Base-by-base conservation (phyloP, 176 grass and related monocot genomes). In the Juncus effusus region DNA sequence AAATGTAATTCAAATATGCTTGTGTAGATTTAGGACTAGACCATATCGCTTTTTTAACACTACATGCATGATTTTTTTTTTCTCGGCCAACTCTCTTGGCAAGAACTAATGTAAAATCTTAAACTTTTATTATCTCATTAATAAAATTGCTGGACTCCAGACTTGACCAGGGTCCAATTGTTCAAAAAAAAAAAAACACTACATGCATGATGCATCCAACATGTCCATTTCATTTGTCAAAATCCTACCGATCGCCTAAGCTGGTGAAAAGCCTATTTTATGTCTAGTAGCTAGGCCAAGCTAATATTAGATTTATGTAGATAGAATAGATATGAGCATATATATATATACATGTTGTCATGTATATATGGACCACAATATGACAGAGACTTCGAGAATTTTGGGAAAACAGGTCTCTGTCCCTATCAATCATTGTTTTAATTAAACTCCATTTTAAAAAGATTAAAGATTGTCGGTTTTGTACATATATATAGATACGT, bases 141-240 rank as follows among this genome's bases (percentile, higher is more conserved):
- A n/a, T n/a, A n/a, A n/a, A n/a, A n/a, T n/a, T n/a, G n/a, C n/a
- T n/a, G n/a, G n/a, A n/a, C n/a, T n/a, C n/a, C n/a, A n/a, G n/a
- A n/a, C n/a, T n/a, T n/a, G n/a, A n/a, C n/a, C n/a, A n/a, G n/a
- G n/a, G n/a, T n/a, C n/a, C n/a, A n/a, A n/a, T n/a, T n/a, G n/a
- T n/a, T n/a, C n/a, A n/a, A n/a, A n/a, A n/a, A n/a, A n/a, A n/a
- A n/a, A n/a, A n/a, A n/a, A n/a, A n/a, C n/a, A n/a, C 15, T 51
- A 3, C 47, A 51, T 36, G 12, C 38, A 47, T 13, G 7, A 66
- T 51, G 39, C 63, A 38, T 55, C 65, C 65, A 69, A 69, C 10
- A n/a, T 53, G 65, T 66, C 35, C 19, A 69, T 40, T 69, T 67
- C 35, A n/a, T 13, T 5, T 8, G 65, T 69, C 50, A 69, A 40